Evolutionary conservation across 805 yeast genomes (phyloP), one percentile per base, ranked within the genome.

Genomic region (Ogataea saltuana): DNA sequence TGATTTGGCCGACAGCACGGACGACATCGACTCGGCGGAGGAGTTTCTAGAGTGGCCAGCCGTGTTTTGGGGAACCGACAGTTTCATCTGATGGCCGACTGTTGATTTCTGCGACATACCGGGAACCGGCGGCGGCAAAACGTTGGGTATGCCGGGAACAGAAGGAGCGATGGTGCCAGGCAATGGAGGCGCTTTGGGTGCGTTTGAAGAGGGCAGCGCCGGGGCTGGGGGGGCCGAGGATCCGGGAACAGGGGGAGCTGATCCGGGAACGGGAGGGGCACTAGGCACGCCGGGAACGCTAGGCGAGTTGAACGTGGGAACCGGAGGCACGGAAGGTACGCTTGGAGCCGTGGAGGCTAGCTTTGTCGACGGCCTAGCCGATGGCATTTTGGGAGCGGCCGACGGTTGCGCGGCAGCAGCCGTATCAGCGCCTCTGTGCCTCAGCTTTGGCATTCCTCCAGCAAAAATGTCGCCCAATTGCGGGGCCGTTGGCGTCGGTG

Each of bases 391-490:
- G 4, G 46, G 48, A 29, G 42, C 42, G 7, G 42, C 40, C 10
- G 64, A 60, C 27, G 54, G 37, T 15, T 61, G 36, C 13, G 53
- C 17, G 55, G 56, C 9, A 29, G 25, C 10, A 6, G 45, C 33
- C 33, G 41, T n/a, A 29, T 39, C 27, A 22, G 54, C 34, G 12
- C 67, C 68, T 27, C 72, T 57, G 45, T 75, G 76, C 45, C 76
- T 79, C 48, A 86, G 69, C 55, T 83, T 83, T 6, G 95, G 93
- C 63, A 87, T 72, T 1, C 95, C 95, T 5, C 84, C 87, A 3
- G 93, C 88, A 64, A 83, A 81, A 12, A 83, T 71, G 39, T 81
- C 84, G 13, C 85, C 88, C 51, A 83, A 64, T 56, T 70, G 79
- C 2, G 83, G 82, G 8, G 63, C 62, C 18, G 53, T 43, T 12